phyloP scores from a whole-genome alignment of 2,329 filamentous ascomycete species.

The Fusarium ambrosium region DNA sequence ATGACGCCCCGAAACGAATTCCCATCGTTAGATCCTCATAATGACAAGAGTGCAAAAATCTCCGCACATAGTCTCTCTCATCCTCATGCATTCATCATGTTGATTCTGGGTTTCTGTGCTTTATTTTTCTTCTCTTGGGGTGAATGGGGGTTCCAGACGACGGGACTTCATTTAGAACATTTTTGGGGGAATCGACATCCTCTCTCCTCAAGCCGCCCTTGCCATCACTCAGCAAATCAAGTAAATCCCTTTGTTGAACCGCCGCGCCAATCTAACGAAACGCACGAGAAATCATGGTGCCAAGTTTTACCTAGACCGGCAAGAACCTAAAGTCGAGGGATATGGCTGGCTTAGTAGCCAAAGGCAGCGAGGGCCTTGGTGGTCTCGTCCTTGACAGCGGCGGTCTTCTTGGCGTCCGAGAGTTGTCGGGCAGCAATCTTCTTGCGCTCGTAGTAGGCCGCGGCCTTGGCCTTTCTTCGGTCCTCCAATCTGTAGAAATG shows the following conservation, averaged over 20 bases:
- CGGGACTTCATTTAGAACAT: conserved; percentile 53
- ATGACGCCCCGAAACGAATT: conserved; percentile 16
- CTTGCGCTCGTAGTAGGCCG: conserved; percentile 99
- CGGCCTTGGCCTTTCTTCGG: conserved; percentile 99
- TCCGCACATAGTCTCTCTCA: conserved; percentile 42
- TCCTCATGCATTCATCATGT: conserved; percentile 46
- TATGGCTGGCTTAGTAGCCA: conserved; percentile 80
- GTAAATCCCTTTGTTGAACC: conserved; percentile 63
- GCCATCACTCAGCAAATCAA: conserved; percentile 63
- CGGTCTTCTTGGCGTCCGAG: conserved; percentile 92
- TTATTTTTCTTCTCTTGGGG: conserved; percentile 49
- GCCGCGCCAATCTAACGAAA: conserved; percentile 69
- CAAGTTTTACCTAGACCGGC: conserved; percentile 51
- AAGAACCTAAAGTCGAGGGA: conserved; percentile 47
- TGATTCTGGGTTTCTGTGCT: conserved; percentile 52
- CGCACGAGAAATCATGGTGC: conserved; percentile 62
- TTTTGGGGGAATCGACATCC: conserved; percentile 50
- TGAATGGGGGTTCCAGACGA: conserved; percentile 48
- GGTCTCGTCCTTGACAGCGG: conserved; percentile 87
- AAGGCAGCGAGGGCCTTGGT: conserved; percentile 88
- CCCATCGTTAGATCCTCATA: conserved; percentile 13
- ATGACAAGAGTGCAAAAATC: conserved; percentile 22
- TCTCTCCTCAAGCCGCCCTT: conserved; percentile 57
- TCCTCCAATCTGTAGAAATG: conserved; percentile 85
- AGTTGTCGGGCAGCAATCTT: conserved; percentile 94